A percentile compares a stretch with the other conserved stretches of the same genome.
Evolutionary conservation across 1,139 yeast genomes (phyloP).

Genomic region (Geotrichum cucujoidarum): DNA sequence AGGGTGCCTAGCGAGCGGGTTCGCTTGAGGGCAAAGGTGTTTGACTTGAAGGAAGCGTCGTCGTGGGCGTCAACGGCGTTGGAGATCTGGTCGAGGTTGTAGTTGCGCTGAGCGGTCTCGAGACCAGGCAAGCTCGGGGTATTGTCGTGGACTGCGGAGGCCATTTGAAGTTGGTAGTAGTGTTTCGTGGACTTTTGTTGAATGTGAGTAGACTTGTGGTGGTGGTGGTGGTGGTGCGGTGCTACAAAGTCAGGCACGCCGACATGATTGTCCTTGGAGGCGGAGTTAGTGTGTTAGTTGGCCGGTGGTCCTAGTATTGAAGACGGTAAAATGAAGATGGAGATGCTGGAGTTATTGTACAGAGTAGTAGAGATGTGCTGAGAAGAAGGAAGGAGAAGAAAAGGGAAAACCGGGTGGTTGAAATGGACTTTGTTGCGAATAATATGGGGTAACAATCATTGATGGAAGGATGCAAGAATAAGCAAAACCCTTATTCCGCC

Average conservation of each 20-base stretch:
- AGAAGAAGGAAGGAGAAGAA: neutral
- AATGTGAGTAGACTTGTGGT: neutral
- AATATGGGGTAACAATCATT: no score
- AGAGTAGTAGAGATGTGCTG: no score
- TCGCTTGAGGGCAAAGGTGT: conserved; percentile 72
- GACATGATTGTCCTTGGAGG: neutral
- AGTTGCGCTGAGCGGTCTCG: conserved; percentile 6
- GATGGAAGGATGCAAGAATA: no score
- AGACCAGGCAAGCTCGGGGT: no score
- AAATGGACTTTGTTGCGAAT: no score
- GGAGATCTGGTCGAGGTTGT: conserved; percentile 26
- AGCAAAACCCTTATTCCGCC: no score
- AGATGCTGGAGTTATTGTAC: no score
- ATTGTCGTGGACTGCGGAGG: no score
- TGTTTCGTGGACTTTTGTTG: neutral
- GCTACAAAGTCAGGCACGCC: neutral
- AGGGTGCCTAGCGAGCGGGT: conserved; percentile 78
- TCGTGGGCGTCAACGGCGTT: conserved; percentile 62
- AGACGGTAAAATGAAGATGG: no score
- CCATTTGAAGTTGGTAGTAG: neutral
- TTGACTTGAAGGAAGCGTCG: conserved; percentile 63
- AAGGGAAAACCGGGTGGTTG: neutral
- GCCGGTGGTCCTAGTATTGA: no score
- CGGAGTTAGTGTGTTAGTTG: no score
- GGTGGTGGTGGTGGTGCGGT: neutral